Conservation (phyloP, 257 asterid genomes). For the Eucommia ulmoides region DNA sequence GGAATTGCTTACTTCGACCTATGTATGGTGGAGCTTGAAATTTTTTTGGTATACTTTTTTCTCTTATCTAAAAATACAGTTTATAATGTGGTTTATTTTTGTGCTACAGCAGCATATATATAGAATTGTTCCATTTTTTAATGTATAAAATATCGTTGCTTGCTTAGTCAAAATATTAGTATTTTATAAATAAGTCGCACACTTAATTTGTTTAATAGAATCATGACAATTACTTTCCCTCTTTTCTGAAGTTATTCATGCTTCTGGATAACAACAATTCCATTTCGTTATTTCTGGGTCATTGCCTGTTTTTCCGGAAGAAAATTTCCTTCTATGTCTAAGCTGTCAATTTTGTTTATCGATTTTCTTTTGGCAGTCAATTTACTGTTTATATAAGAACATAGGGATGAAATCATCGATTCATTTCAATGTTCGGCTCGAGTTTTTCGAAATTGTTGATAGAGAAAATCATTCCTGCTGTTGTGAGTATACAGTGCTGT, state of each 20-base stretch:
- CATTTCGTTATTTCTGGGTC: background rate
- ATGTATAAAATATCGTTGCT: no score
- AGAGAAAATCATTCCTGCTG: background rate
- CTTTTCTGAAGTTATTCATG: no score
- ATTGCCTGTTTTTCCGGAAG: background rate
- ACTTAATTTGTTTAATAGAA: no score
- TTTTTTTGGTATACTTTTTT: background rate
- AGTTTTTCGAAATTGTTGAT: background rate
- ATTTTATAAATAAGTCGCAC: no score
- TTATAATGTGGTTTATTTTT: background rate
- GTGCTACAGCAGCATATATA: no score
- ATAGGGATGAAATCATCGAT: no score
- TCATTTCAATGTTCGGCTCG: background rate
- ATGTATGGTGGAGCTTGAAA: background rate
- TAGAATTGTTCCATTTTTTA: no score
- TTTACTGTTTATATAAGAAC: no score
- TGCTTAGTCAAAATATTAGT: no score
- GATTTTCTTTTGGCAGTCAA: background rate
- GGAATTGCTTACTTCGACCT: background rate
- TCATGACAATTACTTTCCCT: no score
- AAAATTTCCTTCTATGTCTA: background rate
- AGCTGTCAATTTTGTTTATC: background rate
- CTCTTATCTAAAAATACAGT: background rate
- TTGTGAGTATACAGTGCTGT: background rate
- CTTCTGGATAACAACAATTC: no score